Evolutionary conservation across 148 eudicot species (phyloP), one percentile per base, ranked within the genome.

Genomic region (Dianthus caryophyllus): DNA sequence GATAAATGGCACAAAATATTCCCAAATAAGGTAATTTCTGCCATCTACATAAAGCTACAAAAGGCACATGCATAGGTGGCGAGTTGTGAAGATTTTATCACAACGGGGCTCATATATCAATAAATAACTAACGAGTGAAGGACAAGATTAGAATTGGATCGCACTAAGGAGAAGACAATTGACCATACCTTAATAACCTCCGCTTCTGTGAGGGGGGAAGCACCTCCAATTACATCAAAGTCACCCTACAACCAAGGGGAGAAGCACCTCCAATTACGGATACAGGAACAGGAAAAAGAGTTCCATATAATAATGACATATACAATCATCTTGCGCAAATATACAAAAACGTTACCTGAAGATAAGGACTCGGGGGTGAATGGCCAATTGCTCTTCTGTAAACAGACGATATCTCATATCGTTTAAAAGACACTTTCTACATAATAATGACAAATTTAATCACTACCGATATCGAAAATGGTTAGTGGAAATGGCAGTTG

Each of bases 211-310:
- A 94, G 76, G 36, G 96, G 87, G 66, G 88, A 70, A 76, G 87
- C 85, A 54, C 98, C 98, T 75, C 98, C 98, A 79, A 94, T 73
- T 69, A 94, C 84, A 77, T 94, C 98, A 71, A 94, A 90, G 79
- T 94, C 98, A 65, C 90, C 97, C 97, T 87, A 46, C 24, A 67
- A 51, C 7, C 15, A 59, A 62, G 25, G 20, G 24, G 61, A 60
- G 43, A 22, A 58, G 17, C 27, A 38, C 7, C 15, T 54, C 12
- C 24, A 43, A 58, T 3, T 33, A 33, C 31, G 43, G n/a, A 17
- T 20, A 44, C 29, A 63, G 20, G n/a, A 39, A 22, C 21, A 3
- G 17, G 30, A 38, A 17, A 31, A 44, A 60, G 3, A 16, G 24
- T 52, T 48, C 47, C 51, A 17, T 51, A 33, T 24, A 33, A 30